Evolutionary conservation across 1,284 basidiomycete genomes (phyloP).

Genomic region (Ganoderma lingzhi): DNA sequence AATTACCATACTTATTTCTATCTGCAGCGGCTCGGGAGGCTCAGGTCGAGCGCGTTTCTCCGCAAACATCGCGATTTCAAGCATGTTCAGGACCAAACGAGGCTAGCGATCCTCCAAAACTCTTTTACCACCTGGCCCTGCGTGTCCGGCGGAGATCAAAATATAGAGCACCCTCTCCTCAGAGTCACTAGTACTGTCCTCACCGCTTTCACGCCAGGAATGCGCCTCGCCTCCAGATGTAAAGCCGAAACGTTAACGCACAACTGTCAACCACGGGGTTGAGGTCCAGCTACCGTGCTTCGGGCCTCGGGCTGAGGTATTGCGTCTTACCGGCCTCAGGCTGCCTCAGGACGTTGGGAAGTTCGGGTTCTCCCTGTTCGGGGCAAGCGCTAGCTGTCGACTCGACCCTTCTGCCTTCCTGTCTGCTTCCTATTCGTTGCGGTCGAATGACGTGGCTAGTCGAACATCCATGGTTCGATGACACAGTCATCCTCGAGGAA

Average conservation of each 20-base stretch:
- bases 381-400: neutral
- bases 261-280: neutral
- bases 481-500: neutral
- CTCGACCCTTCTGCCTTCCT: neutral
- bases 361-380: neutral
- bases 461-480: neutral
- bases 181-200: too few relatives aligned
- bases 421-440: neutral
- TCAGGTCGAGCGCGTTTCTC: neutral
- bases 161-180: neutral
- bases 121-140: neutral
- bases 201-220: too few relatives aligned
- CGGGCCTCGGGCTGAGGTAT: neutral
- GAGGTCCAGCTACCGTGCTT: neutral
- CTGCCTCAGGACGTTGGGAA: too few relatives aligned
- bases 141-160: neutral
- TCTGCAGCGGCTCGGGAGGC: neutral
- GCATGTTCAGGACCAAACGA: neutral
- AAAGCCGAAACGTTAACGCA: neutral
- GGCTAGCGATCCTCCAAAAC: neutral
- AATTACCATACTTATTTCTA: neutral
- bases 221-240: neutral
- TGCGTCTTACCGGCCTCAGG: neutral
- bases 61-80: neutral
- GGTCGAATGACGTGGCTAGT: neutral